A percentile compares a stretch with the other conserved stretches of the same genome.
Conservation (phyloP, 768 basidiomycete species). For the Suillus occidentalis region DNA sequence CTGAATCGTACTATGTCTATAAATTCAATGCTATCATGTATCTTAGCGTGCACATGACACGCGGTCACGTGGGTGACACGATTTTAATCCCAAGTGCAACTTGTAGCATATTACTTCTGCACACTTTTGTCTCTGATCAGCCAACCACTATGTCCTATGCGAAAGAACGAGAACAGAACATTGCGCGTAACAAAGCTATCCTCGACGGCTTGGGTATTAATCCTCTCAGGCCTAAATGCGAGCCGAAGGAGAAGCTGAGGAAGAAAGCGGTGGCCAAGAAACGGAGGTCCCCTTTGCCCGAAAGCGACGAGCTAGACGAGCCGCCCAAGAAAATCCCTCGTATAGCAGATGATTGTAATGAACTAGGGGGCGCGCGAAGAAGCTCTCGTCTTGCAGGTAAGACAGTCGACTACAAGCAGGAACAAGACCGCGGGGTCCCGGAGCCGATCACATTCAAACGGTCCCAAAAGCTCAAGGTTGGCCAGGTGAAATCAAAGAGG, state of each 20-base stretch:
- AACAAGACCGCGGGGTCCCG: slow-evolving; percentile 36
- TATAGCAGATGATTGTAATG: slow-evolving; percentile 24
- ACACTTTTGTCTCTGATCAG: neutral
- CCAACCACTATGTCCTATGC: slow-evolving; percentile 27
- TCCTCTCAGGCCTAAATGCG: slow-evolving; percentile 41
- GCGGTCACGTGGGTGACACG: slow-evolving; percentile 3
- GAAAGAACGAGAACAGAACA: slow-evolving; percentile 35
- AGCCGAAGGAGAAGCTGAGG: slow-evolving; percentile 44
- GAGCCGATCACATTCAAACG: slow-evolving; percentile 40
- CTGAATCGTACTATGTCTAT: slow-evolving; percentile 4
- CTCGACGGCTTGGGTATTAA: slow-evolving; percentile 43
- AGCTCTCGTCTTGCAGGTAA: slow-evolving; percentile 68
- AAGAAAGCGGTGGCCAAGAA: slow-evolving; percentile 39
- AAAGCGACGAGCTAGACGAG: slow-evolving; percentile 19
- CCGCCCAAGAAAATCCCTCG: slow-evolving; percentile 33
- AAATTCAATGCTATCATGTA: neutral
- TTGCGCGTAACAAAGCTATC: slow-evolving; percentile 43
- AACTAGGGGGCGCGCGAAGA: slow-evolving; percentile 46
- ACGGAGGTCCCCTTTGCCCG: slow-evolving; percentile 34
- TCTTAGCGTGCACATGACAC: neutral
- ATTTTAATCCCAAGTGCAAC: neutral
- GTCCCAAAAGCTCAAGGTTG: slow-evolving; percentile 35
- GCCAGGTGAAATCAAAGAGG: slow-evolving; percentile 34
- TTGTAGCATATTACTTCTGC: neutral
- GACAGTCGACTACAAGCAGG: slow-evolving; percentile 51